These are phyloP conservation scores for Pleurostoma richardsiae DNA, from an alignment of 2,329 filamentous ascomycete genomes.

Conservation along the genomic window DNA sequence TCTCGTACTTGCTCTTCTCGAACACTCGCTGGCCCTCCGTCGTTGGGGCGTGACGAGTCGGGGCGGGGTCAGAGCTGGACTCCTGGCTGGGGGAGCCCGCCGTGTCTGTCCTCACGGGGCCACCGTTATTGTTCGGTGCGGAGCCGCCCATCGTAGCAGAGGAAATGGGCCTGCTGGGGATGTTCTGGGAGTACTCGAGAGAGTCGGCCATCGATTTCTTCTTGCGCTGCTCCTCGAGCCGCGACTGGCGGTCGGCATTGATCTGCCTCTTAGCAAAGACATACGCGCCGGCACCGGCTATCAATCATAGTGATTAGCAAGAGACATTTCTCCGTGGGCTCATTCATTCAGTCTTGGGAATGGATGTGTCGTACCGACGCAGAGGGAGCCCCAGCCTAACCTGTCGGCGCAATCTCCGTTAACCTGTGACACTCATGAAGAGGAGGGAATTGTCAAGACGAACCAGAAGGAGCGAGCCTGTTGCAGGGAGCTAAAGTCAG, in stretches of 20 bases:
- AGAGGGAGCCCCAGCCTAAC: constrained; percentile 88
- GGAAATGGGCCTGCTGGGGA: constrained; percentile 25
- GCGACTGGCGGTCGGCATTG: constrained; percentile 77
- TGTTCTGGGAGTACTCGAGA: constrained; percentile 43
- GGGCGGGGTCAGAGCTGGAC: constrained; percentile 73
- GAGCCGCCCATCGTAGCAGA: constrained; percentile 29
- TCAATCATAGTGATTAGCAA: constrained; percentile 8
- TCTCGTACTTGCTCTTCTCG: constrained; percentile 91
- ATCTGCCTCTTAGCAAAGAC: constrained; percentile 93
- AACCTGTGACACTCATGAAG: too few relatives aligned
- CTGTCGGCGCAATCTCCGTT: constrained; percentile 34
- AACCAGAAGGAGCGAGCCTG: constrained; percentile 62
- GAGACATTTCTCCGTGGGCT: not conserved
- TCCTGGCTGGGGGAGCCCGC: constrained; percentile 65
- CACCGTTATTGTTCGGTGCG: constrained; percentile 24
- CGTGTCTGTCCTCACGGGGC: constrained; percentile 53
- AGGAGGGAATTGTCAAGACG: constrained; percentile 5
- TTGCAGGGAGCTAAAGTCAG: constrained; percentile 2
- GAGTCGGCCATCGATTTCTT: constrained; percentile 56
- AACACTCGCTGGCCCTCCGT: constrained; percentile 60
- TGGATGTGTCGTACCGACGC: constrained; percentile 57
- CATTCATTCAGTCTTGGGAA: constrained; percentile 1
- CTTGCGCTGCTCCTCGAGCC: constrained; percentile 61
- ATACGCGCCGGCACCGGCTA: constrained; percentile 87
- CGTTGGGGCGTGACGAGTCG: constrained; percentile 73